phyloP scores from a whole-genome alignment of 257 asterid genomes.

The Plantago major region DNA sequence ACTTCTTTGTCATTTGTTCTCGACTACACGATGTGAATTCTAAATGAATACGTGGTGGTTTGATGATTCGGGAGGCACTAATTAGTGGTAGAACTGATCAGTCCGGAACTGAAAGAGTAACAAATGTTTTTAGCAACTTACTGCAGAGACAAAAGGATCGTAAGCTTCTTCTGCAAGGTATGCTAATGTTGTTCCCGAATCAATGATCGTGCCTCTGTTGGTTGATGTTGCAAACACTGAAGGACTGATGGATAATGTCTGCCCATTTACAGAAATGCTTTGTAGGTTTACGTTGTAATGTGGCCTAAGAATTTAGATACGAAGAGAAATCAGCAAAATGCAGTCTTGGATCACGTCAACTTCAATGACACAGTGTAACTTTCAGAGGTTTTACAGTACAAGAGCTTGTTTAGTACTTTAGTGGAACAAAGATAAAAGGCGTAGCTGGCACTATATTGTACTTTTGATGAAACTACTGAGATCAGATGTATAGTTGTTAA shows the following conservation, averaged over 20 bases:
- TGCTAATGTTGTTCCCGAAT: slow-evolving; percentile 95
- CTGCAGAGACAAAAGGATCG: slow-evolving; percentile 73
- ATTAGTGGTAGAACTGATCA: not conserved
- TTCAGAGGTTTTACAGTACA: not conserved
- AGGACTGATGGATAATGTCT: slow-evolving; percentile 57
- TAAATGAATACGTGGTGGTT: not conserved
- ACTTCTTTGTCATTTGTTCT: not conserved
- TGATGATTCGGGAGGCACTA: not conserved
- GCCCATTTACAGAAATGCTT: slow-evolving; percentile 87
- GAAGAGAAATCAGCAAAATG: slow-evolving; percentile 14
- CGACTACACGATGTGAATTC: not conserved
- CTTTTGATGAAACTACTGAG: too few relatives aligned
- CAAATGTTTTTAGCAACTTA: slow-evolving; percentile 30
- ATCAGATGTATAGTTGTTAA: too few relatives aligned
- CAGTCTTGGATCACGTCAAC: not conserved
- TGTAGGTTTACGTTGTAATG: slow-evolving; percentile 84
- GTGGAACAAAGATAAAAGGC: too few relatives aligned
- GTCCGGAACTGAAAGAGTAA: not conserved
- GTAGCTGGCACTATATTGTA: too few relatives aligned
- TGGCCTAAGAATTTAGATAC: slow-evolving; percentile 51
- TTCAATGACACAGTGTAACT: not conserved
- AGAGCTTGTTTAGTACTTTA: not conserved
- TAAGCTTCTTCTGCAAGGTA: slow-evolving; percentile 89
- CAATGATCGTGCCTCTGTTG: slow-evolving; percentile 84
- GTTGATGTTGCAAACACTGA: slow-evolving; percentile 68